Evolutionary conservation across 2,329 filamentous ascomycete species (phyloP).

Genomic region (Aureobasidium sp.): DNA sequence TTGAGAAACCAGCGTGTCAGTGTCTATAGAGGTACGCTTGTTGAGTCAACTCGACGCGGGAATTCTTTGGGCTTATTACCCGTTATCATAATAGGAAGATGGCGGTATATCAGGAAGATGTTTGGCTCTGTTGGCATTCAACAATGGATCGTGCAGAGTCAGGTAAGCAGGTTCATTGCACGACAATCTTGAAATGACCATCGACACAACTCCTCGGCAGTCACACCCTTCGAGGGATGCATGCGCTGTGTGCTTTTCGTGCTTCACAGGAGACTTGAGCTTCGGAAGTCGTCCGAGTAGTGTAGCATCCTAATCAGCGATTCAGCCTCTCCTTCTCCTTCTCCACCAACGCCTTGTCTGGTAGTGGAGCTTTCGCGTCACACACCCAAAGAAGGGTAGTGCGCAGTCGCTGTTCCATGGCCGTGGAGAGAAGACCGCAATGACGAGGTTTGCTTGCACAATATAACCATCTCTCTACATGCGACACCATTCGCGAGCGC

Average conservation of each 20-base stretch:
- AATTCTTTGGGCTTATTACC: not conserved
- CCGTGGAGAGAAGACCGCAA: not conserved
- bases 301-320: too few species aligned
- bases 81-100: not conserved
- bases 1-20: too few species aligned
- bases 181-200: not conserved
- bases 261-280: too few species aligned
- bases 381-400: not conserved
- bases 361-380: not conserved
- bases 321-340: too few species aligned
- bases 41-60: not conserved
- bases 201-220: too few species aligned
- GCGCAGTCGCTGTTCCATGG: not conserved
- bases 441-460: not conserved
- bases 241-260: not conserved
- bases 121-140: not conserved
- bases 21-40: not conserved
- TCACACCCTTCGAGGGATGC: too few species aligned
- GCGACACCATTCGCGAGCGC: not conserved
- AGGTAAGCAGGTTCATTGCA: not conserved
- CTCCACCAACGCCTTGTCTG: not conserved
- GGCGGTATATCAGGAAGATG: not conserved
- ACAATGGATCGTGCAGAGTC: not conserved
- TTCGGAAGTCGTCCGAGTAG: too few species aligned
- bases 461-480: not conserved